Base-by-base conservation (phyloP, 768 basidiomycete genomes). In the Lactifluus volemus region DNA sequence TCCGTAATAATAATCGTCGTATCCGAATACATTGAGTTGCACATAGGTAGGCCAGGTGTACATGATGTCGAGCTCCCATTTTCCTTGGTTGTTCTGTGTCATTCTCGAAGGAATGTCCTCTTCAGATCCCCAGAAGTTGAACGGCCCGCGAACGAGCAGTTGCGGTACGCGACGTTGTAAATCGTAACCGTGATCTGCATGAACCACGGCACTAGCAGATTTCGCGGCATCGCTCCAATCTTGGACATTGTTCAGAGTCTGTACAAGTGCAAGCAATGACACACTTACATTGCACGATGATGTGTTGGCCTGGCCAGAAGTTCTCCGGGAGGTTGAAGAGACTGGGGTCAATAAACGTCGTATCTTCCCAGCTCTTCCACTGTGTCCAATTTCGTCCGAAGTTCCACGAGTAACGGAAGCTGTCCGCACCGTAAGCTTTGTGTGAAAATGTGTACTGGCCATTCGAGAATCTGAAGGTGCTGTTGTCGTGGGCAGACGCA, bases 71-170 rank as follows among this genome's bases (percentile, higher is more conserved):
- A 94, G 79, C 64, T 90, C 84, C 92, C 93, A 96, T 52, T 78
- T 77, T 53, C 85, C 81, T 50, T 90, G 79, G 5, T 74, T 73
- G 50, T 79, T 79, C 59, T 84, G 82, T 32, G 72, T 74, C 87
- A 96, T 91, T 64, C 79, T 67, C 44, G 88, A 80, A 0, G 82
- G 65, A 45, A 92, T 81, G 67, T 94, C 94, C 59, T 84, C 76
- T 74, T 97, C 94, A 70, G 84, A 93, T 57, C 94, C 94, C 92
- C 92, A 97, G 41, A 80, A 73, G 69, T 97, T 97, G 81, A 91
- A 97, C 0, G 86, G 84, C 52, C 94, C 94, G 67, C 94, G 87
- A 48, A 84, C 89, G 55, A 97, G 75, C 66, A 95, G 78, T 68
- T 94, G 92, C 25, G 94, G 94, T 32, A 90, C 86, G 29, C 92